Base-by-base conservation (phyloP, 1,284 basidiomycete genomes). In the Melampsora abietis-canadensis region DNA sequence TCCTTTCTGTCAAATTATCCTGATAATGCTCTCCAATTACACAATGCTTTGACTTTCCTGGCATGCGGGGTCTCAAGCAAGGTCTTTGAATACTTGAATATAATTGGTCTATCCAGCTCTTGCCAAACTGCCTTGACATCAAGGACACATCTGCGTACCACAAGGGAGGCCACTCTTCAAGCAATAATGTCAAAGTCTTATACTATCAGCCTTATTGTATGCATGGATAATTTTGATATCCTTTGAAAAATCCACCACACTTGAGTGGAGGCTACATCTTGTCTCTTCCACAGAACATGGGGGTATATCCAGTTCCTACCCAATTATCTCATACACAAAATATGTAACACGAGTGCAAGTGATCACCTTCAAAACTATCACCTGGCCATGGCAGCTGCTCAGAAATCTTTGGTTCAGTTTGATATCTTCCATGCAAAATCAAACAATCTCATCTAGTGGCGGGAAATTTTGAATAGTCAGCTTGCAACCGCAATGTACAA, bases 151-250 rank as follows among this genome's bases (percentile, higher is more conserved):
- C 31, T 61, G 1, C 57, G 31, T 44, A 37, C 21, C 15, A 15
- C 59, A 8, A 30, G 60, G 47, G 40, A 69, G 40, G 46, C 10
- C 2, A 21, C 60, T 2, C 21, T 37, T 14, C 4, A 1, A 44
- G 10, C 14, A 21, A 24, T 62, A n/a, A 60, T 46, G 12, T 2
- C 8, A 2, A 19, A 54, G 15, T 1, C 19, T 19, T 54, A n/a
- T 54, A 19, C 19, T 19, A 19, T 54, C 19, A 7, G 24, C 6
- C 68, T 37, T 14, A 27, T 40, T n/a, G 48, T 69, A 14, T 69
- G 68, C 40, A 69, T 69, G 19, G 59, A 69, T 59, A 69, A 69
- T 37, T 44, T 69, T 4, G 59, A 61, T 69, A 61, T 69, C 17
- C 68, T 61, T 21, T 31, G 62, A 48, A 27, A 31, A 19, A 48